These are phyloP conservation scores for Beauveria sp. DNA, from an alignment of 2,329 filamentous ascomycete species.

Conservation along the genomic window DNA sequence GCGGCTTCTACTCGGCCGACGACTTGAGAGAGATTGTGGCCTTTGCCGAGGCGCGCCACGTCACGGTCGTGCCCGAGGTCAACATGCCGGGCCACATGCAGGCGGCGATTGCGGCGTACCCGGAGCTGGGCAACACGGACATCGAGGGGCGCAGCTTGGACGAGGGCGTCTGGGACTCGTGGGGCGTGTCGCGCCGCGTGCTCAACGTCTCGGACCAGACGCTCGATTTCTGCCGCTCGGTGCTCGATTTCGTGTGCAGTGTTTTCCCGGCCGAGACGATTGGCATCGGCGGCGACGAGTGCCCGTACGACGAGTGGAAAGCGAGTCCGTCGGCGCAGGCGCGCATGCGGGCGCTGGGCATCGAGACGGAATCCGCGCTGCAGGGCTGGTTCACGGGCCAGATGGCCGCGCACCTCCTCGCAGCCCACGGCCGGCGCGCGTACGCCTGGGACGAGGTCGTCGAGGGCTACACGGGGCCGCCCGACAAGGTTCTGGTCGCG, in stretches of 20 bases:
- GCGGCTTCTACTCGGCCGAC: conserved; percentile 13
- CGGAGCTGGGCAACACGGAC: conserved; percentile 14
- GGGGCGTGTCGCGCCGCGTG: conserved; percentile 16
- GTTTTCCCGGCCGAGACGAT: conserved; percentile 14
- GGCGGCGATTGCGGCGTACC: conserved; percentile 16
- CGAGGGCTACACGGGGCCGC: conserved; percentile 12
- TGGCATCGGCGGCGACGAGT: conserved; percentile 16
- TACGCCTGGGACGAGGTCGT: conserved; percentile 16
- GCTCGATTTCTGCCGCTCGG: conserved; percentile 14
- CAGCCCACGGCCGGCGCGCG: conserved; percentile 12
- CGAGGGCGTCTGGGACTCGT: conserved; percentile 12
- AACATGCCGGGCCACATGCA: conserved; percentile 18
- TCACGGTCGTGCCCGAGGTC: conserved; percentile 16
- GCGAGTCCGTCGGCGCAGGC: conserved; percentile 10
- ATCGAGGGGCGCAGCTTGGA: conserved; percentile 7
- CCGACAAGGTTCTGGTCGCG: conserved; percentile 10
- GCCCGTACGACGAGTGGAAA: conserved; percentile 16
- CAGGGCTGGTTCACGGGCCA: conserved; percentile 15
- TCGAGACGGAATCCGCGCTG: conserved; percentile 11
- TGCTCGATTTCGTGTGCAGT: conserved; percentile 12
- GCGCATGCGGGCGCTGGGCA: conserved; percentile 12
- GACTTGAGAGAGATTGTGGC: conserved; percentile 13
- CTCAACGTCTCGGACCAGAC: conserved; percentile 14
- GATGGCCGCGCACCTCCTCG: conserved; percentile 14
- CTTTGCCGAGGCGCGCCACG: conserved; percentile 13